phyloP scores from a whole-genome alignment of 352 stramenopile species.

The Pythium apleroticum region DNA sequence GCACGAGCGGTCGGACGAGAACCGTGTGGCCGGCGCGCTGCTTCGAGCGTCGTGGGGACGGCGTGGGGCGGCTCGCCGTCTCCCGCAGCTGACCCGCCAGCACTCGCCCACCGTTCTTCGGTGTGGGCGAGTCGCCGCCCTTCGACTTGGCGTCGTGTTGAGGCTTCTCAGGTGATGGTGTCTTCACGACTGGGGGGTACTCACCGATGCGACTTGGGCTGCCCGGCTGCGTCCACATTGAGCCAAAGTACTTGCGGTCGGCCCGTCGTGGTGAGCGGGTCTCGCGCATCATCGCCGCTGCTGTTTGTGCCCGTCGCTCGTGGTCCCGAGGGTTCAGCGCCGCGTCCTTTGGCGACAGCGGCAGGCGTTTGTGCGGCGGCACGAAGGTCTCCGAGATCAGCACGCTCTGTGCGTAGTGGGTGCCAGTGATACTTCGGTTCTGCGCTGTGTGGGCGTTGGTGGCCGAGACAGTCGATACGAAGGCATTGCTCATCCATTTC shows the following conservation, averaged over 20 bases:
- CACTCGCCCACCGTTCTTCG: slow-evolving; percentile 10
- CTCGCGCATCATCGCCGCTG: slow-evolving; percentile 27
- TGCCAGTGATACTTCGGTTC: slow-evolving; percentile 44
- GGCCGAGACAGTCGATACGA: slow-evolving; percentile 49
- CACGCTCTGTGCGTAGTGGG: slow-evolving; percentile 37
- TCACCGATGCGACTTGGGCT: slow-evolving; percentile 6
- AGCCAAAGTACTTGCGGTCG: slow-evolving; percentile 59
- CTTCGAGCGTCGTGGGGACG: slow-evolving; percentile 5
- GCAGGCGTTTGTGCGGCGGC: slow-evolving; percentile 23
- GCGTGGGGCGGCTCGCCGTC: background rate
- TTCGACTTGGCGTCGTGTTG: background rate
- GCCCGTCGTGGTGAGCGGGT: slow-evolving; percentile 35
- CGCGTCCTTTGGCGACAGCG: slow-evolving; percentile 19
- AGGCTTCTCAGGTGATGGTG: background rate
- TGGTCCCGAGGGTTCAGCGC: slow-evolving; percentile 34
- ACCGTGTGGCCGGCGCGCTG: background rate
- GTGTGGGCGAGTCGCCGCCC: background rate
- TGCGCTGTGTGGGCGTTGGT: slow-evolving; percentile 49
- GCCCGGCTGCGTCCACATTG: slow-evolving; percentile 51
- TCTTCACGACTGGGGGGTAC: background rate
- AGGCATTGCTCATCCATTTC: slow-evolving; percentile 54
- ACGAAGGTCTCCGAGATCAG: slow-evolving; percentile 47
- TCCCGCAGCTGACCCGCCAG: slow-evolving; percentile 16
- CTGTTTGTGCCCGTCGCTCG: slow-evolving; percentile 46
- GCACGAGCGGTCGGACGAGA: slow-evolving; percentile 2